Conservation (phyloP, 1,284 basidiomycete genomes). For the Mycena sp. region DNA sequence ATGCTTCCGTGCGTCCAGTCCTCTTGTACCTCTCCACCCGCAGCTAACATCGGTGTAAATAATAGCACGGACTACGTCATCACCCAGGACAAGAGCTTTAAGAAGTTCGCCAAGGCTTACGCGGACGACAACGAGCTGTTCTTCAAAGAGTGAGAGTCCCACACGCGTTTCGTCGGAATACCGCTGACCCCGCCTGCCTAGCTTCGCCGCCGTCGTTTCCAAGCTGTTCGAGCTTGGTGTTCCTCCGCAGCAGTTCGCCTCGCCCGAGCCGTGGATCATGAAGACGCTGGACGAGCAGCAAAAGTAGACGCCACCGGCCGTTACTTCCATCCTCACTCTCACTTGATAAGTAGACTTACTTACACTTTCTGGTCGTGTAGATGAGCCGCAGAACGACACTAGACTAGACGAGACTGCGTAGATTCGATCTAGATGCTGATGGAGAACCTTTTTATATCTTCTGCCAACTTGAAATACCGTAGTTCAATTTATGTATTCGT, state of each 20-base stretch:
- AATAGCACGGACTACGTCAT: constrained; percentile 84
- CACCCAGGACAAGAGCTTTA: constrained; percentile 89
- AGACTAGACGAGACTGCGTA: constrained; percentile 20
- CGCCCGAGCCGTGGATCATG: constrained; percentile 78
- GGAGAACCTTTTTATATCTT: too few species aligned
- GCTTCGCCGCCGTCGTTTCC: constrained; percentile 82
- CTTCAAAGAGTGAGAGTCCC: constrained; percentile 83
- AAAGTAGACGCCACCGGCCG: constrained; percentile 27
- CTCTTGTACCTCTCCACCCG: constrained; percentile 47
- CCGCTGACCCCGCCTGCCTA: constrained; percentile 41
- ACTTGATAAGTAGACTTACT: background rate
- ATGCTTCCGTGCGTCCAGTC: constrained; percentile 89
- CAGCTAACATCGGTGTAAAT: background rate
- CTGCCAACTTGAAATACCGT: too few species aligned
- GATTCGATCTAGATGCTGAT: constrained; percentile 8
- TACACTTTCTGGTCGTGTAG: background rate
- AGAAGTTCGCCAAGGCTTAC: constrained; percentile 85
- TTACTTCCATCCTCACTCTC: background rate
- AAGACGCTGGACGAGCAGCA: constrained; percentile 72
- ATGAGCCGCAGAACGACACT: constrained; percentile 14
- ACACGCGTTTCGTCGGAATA: constrained; percentile 8
- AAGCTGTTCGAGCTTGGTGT: constrained; percentile 92
- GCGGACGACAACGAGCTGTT: constrained; percentile 85
- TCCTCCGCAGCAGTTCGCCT: constrained; percentile 77
- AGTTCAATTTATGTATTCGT: too few species aligned